Conservation (phyloP, 495 filamentous ascomycete genomes). For the Penicillium goetzii region DNA sequence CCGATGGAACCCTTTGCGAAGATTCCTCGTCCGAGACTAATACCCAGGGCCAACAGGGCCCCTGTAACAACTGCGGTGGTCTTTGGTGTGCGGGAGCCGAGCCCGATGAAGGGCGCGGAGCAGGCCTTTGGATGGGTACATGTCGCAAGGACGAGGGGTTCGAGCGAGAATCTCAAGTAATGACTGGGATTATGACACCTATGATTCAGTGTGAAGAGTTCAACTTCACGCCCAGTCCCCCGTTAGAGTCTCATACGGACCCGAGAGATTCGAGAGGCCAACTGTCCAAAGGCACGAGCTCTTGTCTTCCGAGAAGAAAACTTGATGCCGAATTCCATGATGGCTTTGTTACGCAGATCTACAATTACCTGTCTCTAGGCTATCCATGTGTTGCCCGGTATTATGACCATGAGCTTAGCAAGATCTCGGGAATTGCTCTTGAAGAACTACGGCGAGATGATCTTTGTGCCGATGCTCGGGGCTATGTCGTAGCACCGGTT, state of each 20-base stretch:
- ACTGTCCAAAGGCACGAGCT: background rate
- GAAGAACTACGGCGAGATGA: constrained; percentile 74
- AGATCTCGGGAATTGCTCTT: constrained; percentile 69
- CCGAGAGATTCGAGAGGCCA: constrained; percentile 34
- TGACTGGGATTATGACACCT: constrained; percentile 35
- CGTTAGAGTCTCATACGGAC: constrained; percentile 18
- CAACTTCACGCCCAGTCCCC: constrained; percentile 8
- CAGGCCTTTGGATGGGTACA: constrained; percentile 71
- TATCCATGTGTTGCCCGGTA: constrained; percentile 81
- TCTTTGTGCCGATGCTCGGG: constrained; percentile 60
- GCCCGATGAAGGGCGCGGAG: constrained; percentile 35
- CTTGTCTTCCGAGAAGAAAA: constrained; percentile 33
- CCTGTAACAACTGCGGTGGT: constrained; percentile 34
- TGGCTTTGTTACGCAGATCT: constrained; percentile 89
- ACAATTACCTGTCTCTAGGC: constrained; percentile 91
- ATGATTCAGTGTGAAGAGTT: constrained; percentile 24
- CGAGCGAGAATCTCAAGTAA: constrained; percentile 12
- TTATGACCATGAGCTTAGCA: constrained; percentile 81
- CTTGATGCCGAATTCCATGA: constrained; percentile 74
- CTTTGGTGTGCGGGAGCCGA: constrained; percentile 46
- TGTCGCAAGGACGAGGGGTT: constrained; percentile 35
- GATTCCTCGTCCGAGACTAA: constrained; percentile 42
- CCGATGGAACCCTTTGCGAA: constrained; percentile 79
- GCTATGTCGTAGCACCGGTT: constrained; percentile 62
- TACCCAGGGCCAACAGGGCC: constrained; percentile 7